Evolutionary conservation across 768 basidiomycete species (phyloP).

Genomic region (Pleurotus platypus): DNA sequence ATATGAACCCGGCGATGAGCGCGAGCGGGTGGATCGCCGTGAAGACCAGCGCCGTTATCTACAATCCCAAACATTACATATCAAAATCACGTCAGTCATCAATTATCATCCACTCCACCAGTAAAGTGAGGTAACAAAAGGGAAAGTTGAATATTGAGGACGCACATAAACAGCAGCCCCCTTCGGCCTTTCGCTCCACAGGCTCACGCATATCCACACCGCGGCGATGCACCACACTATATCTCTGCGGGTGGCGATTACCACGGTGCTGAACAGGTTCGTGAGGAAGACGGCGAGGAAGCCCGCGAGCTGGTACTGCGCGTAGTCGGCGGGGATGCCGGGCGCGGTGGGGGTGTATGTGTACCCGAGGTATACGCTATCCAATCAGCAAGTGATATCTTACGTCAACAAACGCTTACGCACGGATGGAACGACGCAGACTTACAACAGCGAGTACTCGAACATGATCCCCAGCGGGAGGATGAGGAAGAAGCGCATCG

Average conservation of each 20-base stretch:
- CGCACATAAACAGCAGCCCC: constrained; percentile 63
- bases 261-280: constrained; percentile 55
- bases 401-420: too few species aligned
- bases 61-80: not conserved
- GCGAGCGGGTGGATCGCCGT: constrained; percentile 65
- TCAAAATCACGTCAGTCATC: not conserved
- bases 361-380: constrained; percentile 70
- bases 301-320: constrained; percentile 66
- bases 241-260: constrained; percentile 57
- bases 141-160: constrained; percentile 6
- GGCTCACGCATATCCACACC: constrained; percentile 67
- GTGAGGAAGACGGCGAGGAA: constrained; percentile 64
- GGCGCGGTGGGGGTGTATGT: constrained; percentile 43
- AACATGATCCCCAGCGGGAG: constrained; percentile 57
- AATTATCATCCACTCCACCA: too few species aligned
- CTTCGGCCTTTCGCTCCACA: constrained; percentile 62
- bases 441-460: constrained; percentile 56
- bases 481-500: constrained; percentile 67
- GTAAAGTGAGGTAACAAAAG: too few species aligned
- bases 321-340: constrained; percentile 49
- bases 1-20: constrained; percentile 43
- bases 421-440: not conserved
- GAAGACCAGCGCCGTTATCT: constrained; percentile 58
- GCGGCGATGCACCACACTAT: constrained; percentile 75
- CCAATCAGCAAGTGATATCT: not conserved